phyloP scores from a whole-genome alignment of 805 yeast species.

The Debaryomyces tyrocola region DNA sequence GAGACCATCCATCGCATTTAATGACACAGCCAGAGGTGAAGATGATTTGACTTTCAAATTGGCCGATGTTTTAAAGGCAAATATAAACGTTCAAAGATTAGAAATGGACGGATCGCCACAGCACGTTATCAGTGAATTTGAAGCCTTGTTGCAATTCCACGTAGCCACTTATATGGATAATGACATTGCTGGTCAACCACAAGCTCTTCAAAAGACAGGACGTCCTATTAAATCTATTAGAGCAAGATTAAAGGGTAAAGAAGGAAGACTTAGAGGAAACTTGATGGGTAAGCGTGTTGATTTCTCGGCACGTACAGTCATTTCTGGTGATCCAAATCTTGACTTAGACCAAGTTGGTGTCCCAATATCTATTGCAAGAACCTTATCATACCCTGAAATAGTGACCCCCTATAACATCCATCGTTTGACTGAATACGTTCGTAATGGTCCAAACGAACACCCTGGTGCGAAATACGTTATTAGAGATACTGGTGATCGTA shows the following conservation, averaged over 20 bases:
- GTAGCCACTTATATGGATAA: constrained; percentile 99
- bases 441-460: constrained; percentile 98
- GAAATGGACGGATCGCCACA: constrained; percentile 99
- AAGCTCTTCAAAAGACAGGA: constrained; percentile 97
- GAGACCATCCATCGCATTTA: constrained; percentile 96
- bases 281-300: constrained; percentile 99
- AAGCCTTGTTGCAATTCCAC: constrained; percentile 91
- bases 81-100: constrained; percentile 92
- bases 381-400: constrained; percentile 93
- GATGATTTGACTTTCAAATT: constrained; percentile 97
- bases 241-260: constrained; percentile 99
- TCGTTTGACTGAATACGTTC: constrained; percentile 84
- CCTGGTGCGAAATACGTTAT: constrained; percentile 99
- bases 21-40: constrained; percentile 97
- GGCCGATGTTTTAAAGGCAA: constrained; percentile 95
- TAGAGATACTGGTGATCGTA: constrained; percentile 98
- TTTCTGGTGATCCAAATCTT: constrained; percentile 98
- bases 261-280: constrained; percentile 98
- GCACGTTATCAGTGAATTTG: constrained; percentile 95
- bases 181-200: constrained; percentile 99
- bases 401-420: constrained; percentile 98
- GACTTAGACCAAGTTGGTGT: constrained; percentile 99
- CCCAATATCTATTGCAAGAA: constrained; percentile 93
- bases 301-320: constrained; percentile 97
- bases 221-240: constrained; percentile 98